A percentile compares a stretch with the other conserved stretches of the same genome.
Conservation (phyloP, 1,284 basidiomycete genomes). For the Ustilago curta region DNA sequence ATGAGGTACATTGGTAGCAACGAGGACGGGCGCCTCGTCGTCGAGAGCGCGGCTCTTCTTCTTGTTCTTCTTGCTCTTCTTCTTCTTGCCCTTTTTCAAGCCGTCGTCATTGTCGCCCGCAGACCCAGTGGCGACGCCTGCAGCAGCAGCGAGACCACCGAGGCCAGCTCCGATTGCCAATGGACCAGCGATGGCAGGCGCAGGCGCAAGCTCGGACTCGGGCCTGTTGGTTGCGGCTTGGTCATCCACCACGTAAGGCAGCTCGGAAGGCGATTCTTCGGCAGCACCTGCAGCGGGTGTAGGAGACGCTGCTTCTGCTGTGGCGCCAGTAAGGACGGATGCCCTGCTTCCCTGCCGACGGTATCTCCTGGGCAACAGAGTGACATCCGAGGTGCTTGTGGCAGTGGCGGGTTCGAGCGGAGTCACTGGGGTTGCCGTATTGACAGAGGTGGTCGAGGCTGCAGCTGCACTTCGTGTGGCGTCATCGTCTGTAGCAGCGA, state of each 20-base stretch:
- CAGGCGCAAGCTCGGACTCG: constrained; percentile 3
- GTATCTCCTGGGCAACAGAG: constrained; percentile 27
- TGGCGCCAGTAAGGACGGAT: constrained; percentile 15
- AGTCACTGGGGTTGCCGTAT: constrained; percentile 13
- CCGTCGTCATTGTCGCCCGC: constrained; percentile 2
- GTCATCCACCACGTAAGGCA: constrained; percentile 42
- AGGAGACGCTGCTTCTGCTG: constrained; percentile 8
- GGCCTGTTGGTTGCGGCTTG: constrained; percentile 10
- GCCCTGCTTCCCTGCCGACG: constrained; percentile 25
- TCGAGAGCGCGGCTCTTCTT: constrained; percentile 4
- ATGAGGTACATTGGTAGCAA: constrained; percentile 4
- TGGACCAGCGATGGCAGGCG: constrained; percentile 23
- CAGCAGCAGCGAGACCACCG: constrained; percentile 36
- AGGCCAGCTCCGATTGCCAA: constrained; percentile 32
- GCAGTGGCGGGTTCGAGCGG: constrained; percentile 5
- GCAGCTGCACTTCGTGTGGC: constrained; percentile 16
- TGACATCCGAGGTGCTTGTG: constrained; percentile 12
- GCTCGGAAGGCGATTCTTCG: constrained; percentile 31
- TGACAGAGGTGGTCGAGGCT: constrained; percentile 25
- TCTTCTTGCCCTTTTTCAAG: constrained; percentile 26
- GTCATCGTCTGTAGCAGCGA: constrained; percentile 12
- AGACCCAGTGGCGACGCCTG: constrained; percentile 18
- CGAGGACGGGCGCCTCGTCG: constrained; percentile 13
- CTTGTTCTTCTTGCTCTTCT: constrained; percentile 33
- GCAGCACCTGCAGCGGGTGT: not conserved